phyloP scores from a whole-genome alignment of 1,284 basidiomycete species.

The Grifola frondosa region DNA sequence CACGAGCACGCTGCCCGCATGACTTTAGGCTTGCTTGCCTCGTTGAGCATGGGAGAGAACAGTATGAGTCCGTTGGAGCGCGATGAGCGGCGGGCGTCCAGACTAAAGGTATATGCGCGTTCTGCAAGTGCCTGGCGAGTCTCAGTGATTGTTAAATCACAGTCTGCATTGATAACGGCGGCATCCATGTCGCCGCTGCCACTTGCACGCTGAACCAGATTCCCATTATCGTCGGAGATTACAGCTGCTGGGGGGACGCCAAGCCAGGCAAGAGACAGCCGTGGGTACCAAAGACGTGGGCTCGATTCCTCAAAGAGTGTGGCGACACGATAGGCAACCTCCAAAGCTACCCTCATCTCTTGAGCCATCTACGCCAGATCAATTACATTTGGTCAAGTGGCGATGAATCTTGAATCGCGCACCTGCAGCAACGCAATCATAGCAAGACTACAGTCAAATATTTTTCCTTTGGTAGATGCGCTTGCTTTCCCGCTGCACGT shows the following conservation, averaged over 20 bases:
- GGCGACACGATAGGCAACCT: conserved; percentile 36
- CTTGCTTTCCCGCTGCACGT: conserved; percentile 22
- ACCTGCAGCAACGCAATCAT: conserved; percentile 49
- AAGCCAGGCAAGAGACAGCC: conserved; percentile 45
- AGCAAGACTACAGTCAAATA: conserved; percentile 40
- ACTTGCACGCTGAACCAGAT: conserved; percentile 16
- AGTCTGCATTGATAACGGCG: conserved; percentile 17
- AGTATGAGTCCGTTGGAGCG: conserved; percentile 12
- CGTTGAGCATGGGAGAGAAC: no score
- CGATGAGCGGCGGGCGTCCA: conserved; percentile 13
- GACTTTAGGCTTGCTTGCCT: conserved; percentile 10
- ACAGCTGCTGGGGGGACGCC: conserved; percentile 43
- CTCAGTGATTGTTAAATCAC: conserved; percentile 26
- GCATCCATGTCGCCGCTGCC: conserved; percentile 20
- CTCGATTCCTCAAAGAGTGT: conserved; percentile 34
- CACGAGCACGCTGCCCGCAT: conserved; percentile 9
- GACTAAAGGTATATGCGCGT: conserved; percentile 15
- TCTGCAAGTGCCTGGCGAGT: conserved; percentile 30
- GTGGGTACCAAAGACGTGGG: conserved; percentile 45
- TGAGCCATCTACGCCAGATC: conserved; percentile 42
- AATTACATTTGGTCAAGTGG: neutral
- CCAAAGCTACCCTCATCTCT: conserved; percentile 38
- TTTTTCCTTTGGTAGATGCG: conserved; percentile 31
- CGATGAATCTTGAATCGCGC: conserved; percentile 4
- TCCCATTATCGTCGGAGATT: conserved; percentile 39